Evolutionary conservation across 2,329 filamentous ascomycete species (phyloP), one percentile per base, ranked within the genome.

Genomic region (Hirsutella thompsonii): DNA sequence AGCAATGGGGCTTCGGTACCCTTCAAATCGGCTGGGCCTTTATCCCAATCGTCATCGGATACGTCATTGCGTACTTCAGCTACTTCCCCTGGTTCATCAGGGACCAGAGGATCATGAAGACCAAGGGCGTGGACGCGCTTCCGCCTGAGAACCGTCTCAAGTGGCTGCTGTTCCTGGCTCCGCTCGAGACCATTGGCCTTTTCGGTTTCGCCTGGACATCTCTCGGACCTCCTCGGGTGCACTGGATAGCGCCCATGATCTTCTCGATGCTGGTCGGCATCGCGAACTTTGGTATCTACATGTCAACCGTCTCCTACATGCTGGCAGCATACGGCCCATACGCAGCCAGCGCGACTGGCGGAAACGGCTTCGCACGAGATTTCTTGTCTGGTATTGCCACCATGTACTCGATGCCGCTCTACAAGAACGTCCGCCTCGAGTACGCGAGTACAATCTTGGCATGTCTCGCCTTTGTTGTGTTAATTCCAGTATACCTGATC

Each of bases 281-380:
- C 39, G 81, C 81, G 42, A 87, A 87, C 52, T 83, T 81, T 32
- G 65, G 73, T 28, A 83, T 84, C 44, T 85, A 85, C 61, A 83
- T 83, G 76, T 78, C 80, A 1, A 83, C 80, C 1, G 82, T 85
- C 47, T 79, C 87, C 57, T 87, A 87, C 61, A 84, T 85, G 74
- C 74, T 85, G 28, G 79, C 77, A 43, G 78, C 81, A 0, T 85
- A 86, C 51, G 83, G 82, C 0, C 75, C 76, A 0, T 86, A 84
- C 55, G 76, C 80, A 2, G 81, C 82, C 2, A 84, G 79, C 0
- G 83, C 83, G 1, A 86, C 82, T 0, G 83, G 82, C 32, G 82
- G 82, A 18, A 87, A 87, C 47, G 83, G 81, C 2, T 85, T 81
- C 62, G 71, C 80, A 2, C 70, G 83, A 48, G 82, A 87, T 53